Evolutionary conservation across 2,329 filamentous ascomycete species (phyloP).

Genomic region (Cucurbitaria berberidis): DNA sequence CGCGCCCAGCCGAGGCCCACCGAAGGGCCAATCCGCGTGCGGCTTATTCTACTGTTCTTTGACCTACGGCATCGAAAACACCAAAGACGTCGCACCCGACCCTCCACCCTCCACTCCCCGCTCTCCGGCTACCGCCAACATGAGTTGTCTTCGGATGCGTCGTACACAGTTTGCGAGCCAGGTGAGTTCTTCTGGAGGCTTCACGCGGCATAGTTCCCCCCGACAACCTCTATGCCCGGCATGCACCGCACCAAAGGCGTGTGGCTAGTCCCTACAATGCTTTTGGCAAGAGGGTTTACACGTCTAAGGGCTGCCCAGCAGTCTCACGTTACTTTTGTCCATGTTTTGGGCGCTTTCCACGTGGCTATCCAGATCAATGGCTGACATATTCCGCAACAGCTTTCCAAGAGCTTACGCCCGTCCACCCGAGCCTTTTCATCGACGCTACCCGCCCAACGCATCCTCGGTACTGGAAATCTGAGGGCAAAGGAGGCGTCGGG

Average conservation of each 20-base stretch:
- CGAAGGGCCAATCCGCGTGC: conserved; percentile 33
- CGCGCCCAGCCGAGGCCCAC: conserved; percentile 36
- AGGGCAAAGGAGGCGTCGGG: conserved; percentile 92
- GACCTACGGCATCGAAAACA: conserved; percentile 32
- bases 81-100: conserved; percentile 25
- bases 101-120: conserved; percentile 29
- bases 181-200: conserved; percentile 34
- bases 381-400: conserved; percentile 54
- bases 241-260: conserved; percentile 34
- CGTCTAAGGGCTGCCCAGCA: too few species aligned
- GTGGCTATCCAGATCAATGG: conserved; percentile 27
- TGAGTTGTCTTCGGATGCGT: conserved; percentile 50
- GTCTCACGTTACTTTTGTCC: not conserved
- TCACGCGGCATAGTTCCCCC: conserved; percentile 15
- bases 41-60: conserved; percentile 28
- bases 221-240: conserved; percentile 20
- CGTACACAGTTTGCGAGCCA: conserved; percentile 48
- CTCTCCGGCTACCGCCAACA: conserved; percentile 40
- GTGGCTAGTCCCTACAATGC: conserved; percentile 30
- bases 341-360: not conserved
- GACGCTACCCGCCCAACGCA: conserved; percentile 79
- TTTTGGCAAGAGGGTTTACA: too few species aligned
- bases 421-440: conserved; percentile 84
- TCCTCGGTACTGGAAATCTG: conserved; percentile 84
- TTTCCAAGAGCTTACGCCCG: conserved; percentile 67